These are phyloP conservation scores for Phaffomyces opuntiae DNA, from an alignment of 805 yeast species.

Conservation along the genomic window DNA sequence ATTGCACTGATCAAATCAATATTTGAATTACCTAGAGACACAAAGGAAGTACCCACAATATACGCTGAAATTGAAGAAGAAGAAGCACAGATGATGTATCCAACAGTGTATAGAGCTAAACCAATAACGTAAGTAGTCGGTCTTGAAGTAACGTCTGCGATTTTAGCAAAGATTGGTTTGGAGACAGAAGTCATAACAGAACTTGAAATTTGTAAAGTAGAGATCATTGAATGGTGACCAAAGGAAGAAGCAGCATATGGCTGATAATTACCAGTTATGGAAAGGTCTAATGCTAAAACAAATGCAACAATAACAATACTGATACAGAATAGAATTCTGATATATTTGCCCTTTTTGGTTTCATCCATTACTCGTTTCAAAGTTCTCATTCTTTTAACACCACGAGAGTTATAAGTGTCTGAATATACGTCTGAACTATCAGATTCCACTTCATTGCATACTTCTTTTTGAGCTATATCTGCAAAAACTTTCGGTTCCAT, in stretches of 20 bases:
- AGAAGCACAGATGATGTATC: constrained; percentile 30
- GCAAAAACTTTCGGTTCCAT: too few relatives aligned
- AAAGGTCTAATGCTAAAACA: constrained; percentile 23
- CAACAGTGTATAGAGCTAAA: constrained; percentile 26
- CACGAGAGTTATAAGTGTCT: constrained; percentile 14
- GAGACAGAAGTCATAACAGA: constrained; percentile 32
- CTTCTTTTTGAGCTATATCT: too few relatives aligned
- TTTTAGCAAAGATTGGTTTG: constrained; percentile 33
- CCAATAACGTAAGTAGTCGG: constrained; percentile 29
- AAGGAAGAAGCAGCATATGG: constrained; percentile 38
- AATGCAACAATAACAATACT: constrained; percentile 5
- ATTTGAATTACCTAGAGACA: constrained; percentile 32
- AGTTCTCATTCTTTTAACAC: constrained; percentile 18
- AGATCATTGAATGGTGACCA: constrained; percentile 31
- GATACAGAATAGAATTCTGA: constrained; percentile 12
- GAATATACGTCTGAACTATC: too few relatives aligned
- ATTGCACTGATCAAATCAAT: constrained; percentile 28
- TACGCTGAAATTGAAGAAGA: constrained; percentile 29
- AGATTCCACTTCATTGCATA: too few relatives aligned
- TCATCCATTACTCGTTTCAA: constrained; percentile 16
- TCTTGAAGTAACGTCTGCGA: constrained; percentile 35
- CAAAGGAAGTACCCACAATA: constrained; percentile 30
- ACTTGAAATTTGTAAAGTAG: constrained; percentile 33
- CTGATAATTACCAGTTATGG: constrained; percentile 27
- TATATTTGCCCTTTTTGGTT: constrained; percentile 10